A percentile compares a stretch with the other conserved stretches of the same genome.
These are phyloP conservation scores for Chytriomyces sp. DNA, from an alignment of 192 early-diverging fungal genomes.

Conservation along the genomic window DNA sequence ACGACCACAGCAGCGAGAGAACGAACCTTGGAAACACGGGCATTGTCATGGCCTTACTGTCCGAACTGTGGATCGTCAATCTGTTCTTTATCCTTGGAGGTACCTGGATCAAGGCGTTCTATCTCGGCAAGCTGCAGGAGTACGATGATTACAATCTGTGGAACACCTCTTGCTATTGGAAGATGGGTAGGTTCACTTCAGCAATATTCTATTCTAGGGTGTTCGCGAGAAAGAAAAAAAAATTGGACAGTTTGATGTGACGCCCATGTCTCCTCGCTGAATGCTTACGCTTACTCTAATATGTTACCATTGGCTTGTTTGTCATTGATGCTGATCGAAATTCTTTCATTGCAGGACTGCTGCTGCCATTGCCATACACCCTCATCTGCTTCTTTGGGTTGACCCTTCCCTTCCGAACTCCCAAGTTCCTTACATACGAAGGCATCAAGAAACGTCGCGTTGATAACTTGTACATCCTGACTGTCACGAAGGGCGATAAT, in stretches of 20 bases:
- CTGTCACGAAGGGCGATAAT: constrained; percentile 62
- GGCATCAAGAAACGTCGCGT: constrained; percentile 38
- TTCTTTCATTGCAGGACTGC: constrained; percentile 38
- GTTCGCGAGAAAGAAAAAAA: too few species aligned
- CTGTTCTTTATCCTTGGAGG: constrained; percentile 52
- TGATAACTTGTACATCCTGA: constrained; percentile 63
- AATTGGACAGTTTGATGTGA: too few species aligned
- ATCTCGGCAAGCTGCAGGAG: constrained; percentile 35
- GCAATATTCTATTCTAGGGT: too few species aligned
- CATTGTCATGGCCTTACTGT: constrained; percentile 54
- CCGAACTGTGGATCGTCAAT: constrained; percentile 62
- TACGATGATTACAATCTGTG: constrained; percentile 56
- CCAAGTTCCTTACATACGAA: constrained; percentile 56
- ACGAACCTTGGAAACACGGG: constrained; percentile 62
- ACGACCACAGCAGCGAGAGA: constrained; percentile 26
- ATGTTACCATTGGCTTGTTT: too few species aligned
- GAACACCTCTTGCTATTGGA: constrained; percentile 63
- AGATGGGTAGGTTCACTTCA: constrained; percentile 48
- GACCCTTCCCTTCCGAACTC: constrained; percentile 60
- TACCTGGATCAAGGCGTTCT: constrained; percentile 53
- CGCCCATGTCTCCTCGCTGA: too few species aligned
- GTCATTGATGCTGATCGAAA: too few species aligned
- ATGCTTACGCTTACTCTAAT: too few species aligned
- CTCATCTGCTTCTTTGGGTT: constrained; percentile 65
- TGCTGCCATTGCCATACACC: constrained; percentile 65